These are phyloP conservation scores for Spencermartinsiella ligniputridi DNA, from an alignment of 1,139 yeast genomes.

Conservation along the genomic window DNA sequence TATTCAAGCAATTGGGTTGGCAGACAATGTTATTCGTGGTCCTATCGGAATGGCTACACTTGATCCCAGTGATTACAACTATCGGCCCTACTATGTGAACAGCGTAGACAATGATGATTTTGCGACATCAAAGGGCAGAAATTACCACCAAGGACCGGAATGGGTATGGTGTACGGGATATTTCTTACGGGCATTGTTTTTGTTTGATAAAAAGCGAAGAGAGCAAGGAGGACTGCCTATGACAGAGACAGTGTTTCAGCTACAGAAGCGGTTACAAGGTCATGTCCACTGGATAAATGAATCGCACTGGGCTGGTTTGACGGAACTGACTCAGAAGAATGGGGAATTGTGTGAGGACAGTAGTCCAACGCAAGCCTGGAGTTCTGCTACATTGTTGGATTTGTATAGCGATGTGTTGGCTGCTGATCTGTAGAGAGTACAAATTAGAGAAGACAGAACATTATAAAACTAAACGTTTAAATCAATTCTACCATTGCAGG, in stretches of 20 bases:
- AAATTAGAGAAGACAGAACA: too few species aligned
- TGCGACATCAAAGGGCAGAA: slow-evolving; percentile 91
- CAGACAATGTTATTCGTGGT: slow-evolving; percentile 74
- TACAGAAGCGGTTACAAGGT: slow-evolving; percentile 50
- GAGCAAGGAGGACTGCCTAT: slow-evolving; percentile 14
- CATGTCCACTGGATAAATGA: slow-evolving; percentile 66
- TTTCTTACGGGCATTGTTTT: slow-evolving; percentile 68
- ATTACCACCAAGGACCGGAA: slow-evolving; percentile 98
- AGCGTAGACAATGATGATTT: slow-evolving; percentile 78
- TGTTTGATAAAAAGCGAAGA: slow-evolving; percentile 45
- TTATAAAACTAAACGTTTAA: too few species aligned
- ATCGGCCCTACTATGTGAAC: slow-evolving; percentile 82
- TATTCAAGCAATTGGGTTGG: slow-evolving; percentile 55
- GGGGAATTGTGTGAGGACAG: slow-evolving; percentile 80
- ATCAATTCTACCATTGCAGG: too few species aligned
- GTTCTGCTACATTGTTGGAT: slow-evolving; percentile 79
- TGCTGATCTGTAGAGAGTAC: background rate
- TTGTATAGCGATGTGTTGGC: slow-evolving; percentile 55
- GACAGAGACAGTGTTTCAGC: slow-evolving; percentile 40
- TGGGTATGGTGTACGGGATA: slow-evolving; percentile 95
- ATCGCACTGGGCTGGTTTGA: slow-evolving; percentile 88
- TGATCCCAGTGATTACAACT: slow-evolving; percentile 89
- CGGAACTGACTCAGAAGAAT: slow-evolving; percentile 86
- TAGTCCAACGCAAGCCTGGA: slow-evolving; percentile 97
- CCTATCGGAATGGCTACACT: slow-evolving; percentile 90